Evolutionary conservation across 1,284 basidiomycete species (phyloP).

Genomic region (Ganoderma lingzhi): DNA sequence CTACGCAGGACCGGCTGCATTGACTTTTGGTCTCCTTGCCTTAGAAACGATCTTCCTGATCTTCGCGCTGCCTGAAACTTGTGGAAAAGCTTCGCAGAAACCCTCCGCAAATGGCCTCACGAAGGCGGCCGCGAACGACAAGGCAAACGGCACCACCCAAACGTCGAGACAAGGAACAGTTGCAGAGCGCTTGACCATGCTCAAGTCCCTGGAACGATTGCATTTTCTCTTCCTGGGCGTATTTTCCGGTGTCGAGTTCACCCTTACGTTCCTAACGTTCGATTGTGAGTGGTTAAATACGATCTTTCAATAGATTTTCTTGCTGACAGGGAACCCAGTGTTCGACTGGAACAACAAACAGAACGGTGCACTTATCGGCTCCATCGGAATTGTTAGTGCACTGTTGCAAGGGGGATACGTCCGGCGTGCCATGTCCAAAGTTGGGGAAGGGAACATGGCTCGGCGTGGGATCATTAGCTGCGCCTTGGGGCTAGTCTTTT

Average conservation of each 20-base stretch:
- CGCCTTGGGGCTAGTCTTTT: slow-evolving; percentile 69
- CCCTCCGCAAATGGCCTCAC: slow-evolving; percentile 29
- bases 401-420: slow-evolving; percentile 92
- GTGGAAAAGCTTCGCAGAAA: slow-evolving; percentile 48
- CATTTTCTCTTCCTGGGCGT: slow-evolving; percentile 88
- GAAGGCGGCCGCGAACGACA: slow-evolving; percentile 32
- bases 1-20: slow-evolving; percentile 84
- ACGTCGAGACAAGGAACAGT: slow-evolving; percentile 45
- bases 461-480: slow-evolving; percentile 79
- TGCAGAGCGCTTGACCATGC: slow-evolving; percentile 57
- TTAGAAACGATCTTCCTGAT: slow-evolving; percentile 78
- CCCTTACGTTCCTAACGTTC: slow-evolving; percentile 89
- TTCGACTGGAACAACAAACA: slow-evolving; percentile 91
- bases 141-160: slow-evolving; percentile 24
- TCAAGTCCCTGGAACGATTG: slow-evolving; percentile 65
- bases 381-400: slow-evolving; percentile 88
- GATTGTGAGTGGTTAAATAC: slow-evolving; percentile 66
- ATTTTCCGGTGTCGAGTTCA: slow-evolving; percentile 94
- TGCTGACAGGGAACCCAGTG: slow-evolving; percentile 52
- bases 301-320: not conserved
- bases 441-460: slow-evolving; percentile 84
- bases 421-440: slow-evolving; percentile 72
- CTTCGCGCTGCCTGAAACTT: slow-evolving; percentile 82
- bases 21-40: slow-evolving; percentile 77
- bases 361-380: slow-evolving; percentile 87